These are phyloP conservation scores for Porphyridium purpureum DNA, from an alignment of 23 red algal genomes.

Conservation along the genomic window DNA sequence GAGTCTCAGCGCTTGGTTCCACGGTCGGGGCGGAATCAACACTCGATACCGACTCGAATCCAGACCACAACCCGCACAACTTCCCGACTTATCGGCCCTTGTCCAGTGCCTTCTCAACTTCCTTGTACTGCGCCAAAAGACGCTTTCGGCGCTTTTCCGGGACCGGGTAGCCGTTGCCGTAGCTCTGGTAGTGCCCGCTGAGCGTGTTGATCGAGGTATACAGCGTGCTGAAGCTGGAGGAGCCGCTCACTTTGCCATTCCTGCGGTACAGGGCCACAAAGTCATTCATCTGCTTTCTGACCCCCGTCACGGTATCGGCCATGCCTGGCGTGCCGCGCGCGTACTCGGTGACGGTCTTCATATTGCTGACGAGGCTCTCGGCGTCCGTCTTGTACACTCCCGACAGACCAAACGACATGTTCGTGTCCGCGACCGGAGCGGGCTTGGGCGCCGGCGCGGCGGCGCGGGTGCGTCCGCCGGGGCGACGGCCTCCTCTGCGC, in stretches of 20 bases:
- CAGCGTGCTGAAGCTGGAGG: constrained; percentile 54
- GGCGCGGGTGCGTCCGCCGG: too few relatives aligned
- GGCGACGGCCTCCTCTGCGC: too few relatives aligned
- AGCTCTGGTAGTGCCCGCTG: constrained; percentile 77
- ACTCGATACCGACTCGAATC: too few relatives aligned
- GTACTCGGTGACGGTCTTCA: constrained; percentile 30
- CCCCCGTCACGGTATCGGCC: constrained; percentile 51
- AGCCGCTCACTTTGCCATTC: constrained; percentile 69
- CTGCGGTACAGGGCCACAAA: constrained; percentile 91
- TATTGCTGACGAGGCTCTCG: constrained; percentile 30
- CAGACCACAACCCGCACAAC: too few relatives aligned
- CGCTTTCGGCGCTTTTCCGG: constrained; percentile 95
- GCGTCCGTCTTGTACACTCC: too few relatives aligned
- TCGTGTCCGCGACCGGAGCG: too few relatives aligned
- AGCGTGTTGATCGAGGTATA: constrained; percentile 98
- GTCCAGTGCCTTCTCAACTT: constrained; percentile 66
- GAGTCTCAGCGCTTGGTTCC: too few relatives aligned
- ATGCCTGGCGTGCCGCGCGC: constrained; percentile 63
- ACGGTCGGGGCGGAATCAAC: too few relatives aligned
- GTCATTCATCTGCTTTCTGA: constrained; percentile 94
- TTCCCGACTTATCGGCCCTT: constrained; percentile 79
- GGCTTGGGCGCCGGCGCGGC: too few relatives aligned
- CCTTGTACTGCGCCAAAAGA: constrained; percentile 70
- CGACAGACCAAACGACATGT: too few relatives aligned
- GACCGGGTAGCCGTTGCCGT: constrained; percentile 70